Conservation (phyloP, 2,329 filamentous ascomycete genomes). For the Plectosphaerella sp. region DNA sequence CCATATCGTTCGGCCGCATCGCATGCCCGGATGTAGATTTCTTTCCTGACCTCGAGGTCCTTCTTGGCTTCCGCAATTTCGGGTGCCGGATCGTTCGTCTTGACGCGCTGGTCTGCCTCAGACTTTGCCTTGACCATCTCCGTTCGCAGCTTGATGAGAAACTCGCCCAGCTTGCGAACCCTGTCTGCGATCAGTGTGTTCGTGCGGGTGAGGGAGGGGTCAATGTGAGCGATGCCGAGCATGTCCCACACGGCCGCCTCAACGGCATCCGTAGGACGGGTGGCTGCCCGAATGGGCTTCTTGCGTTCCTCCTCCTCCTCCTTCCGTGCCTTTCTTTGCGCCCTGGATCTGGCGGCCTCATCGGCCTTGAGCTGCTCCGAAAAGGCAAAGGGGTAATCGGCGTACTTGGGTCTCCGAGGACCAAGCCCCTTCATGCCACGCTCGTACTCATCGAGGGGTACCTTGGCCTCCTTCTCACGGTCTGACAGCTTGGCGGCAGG, state of each 20-base stretch:
- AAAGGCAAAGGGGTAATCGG: constrained; percentile 36
- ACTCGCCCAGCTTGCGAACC: constrained; percentile 47
- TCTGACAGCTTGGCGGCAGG: constrained; percentile 34
- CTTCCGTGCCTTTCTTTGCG: constrained; percentile 39
- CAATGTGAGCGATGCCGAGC: constrained; percentile 44
- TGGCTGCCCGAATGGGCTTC: constrained; percentile 36
- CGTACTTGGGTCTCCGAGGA: constrained; percentile 39
- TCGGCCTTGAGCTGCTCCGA: constrained; percentile 43
- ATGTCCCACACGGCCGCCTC: constrained; percentile 50
- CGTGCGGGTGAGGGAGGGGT: constrained; percentile 30
- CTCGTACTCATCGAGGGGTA: constrained; percentile 35
- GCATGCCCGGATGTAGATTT: constrained; percentile 45
- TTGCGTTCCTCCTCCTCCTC: constrained; percentile 33
- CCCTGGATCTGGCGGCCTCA: constrained; percentile 39
- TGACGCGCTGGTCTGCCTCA: constrained; percentile 36
- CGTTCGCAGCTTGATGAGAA: constrained; percentile 41
- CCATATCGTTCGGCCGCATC: constrained; percentile 51
- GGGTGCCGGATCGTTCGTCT: constrained; percentile 30
- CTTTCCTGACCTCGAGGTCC: constrained; percentile 38
- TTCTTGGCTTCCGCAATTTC: constrained; percentile 32
- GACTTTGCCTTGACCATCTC: constrained; percentile 43
- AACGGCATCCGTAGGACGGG: constrained; percentile 37
- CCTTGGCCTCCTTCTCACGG: constrained; percentile 32
- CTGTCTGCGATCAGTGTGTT: constrained; percentile 37
- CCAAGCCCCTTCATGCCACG: constrained; percentile 34